These are phyloP conservation scores for Ascochyta viciae-villosae DNA, from an alignment of 2,329 filamentous ascomycete species.

Conservation along the genomic window DNA sequence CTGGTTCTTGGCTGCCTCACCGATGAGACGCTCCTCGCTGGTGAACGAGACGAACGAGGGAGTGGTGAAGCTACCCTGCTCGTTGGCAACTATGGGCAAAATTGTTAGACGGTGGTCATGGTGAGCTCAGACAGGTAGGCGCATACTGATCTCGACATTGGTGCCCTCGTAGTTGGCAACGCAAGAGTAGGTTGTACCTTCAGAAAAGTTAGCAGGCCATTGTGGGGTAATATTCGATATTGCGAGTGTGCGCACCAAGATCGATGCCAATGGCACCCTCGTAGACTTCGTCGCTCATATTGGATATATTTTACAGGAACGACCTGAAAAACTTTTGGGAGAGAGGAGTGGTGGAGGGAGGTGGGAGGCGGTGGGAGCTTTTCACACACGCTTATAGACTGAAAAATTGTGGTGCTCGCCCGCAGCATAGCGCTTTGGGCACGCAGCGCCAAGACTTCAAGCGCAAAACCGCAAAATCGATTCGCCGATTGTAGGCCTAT, in stretches of 20 bases:
- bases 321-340: conserved; percentile 38
- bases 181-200: conserved; percentile 99
- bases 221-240: conserved; percentile 34
- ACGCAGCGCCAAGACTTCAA: conserved; percentile 2
- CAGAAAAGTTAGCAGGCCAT: conserved; percentile 44
- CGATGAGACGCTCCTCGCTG: conserved; percentile 97
- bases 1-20: conserved; percentile 99
- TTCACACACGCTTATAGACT: conserved; percentile 24
- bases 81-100: conserved; percentile 78
- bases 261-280: conserved; percentile 99
- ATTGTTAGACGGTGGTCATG: conserved; percentile 28
- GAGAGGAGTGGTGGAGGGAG: conserved; percentile 41
- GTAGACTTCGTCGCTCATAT: conserved; percentile 97
- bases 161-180: conserved; percentile 99
- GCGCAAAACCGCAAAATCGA: conserved; percentile 17
- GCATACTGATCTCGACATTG: conserved; percentile 97
- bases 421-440: conserved; percentile 22
- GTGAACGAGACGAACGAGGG: conserved; percentile 99
- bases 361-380: conserved; percentile 37
- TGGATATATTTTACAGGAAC: conserved; percentile 52
- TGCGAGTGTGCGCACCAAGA: conserved; percentile 71
- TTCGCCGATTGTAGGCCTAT: conserved; percentile 20
- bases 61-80: conserved; percentile 99
- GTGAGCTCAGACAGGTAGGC: conserved; percentile 15
- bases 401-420: conserved; percentile 23